phyloP scores from a whole-genome alignment of 345 rosid genomes.

The Ailanthus altissimus region DNA sequence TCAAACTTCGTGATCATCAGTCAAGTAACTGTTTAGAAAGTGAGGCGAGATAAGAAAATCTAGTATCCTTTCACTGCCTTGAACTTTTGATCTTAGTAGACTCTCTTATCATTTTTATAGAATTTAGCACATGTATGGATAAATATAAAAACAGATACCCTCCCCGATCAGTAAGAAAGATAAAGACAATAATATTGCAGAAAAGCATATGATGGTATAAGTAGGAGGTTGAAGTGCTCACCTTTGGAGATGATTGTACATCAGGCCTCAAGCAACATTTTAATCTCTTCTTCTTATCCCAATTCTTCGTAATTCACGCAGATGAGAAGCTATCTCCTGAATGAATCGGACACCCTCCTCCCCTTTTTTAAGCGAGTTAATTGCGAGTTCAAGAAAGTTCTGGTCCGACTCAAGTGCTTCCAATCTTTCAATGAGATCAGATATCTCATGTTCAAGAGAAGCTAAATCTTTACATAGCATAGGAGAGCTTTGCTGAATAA shows the following conservation, averaged over 20 bases:
- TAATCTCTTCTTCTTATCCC: constrained; percentile 33
- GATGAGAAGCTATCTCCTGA: constrained; percentile 50
- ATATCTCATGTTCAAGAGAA: constrained; percentile 30
- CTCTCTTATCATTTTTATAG: no score
- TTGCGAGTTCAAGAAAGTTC: constrained; percentile 48
- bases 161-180: background rate
- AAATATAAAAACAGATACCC: no score
- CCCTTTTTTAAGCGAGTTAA: constrained; percentile 46
- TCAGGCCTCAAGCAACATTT: constrained; percentile 32
- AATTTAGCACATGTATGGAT: no score
- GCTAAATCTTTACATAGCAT: constrained; percentile 9
- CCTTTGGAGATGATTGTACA: constrained; percentile 33
- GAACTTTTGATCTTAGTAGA: no score
- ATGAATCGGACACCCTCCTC: constrained; percentile 46
- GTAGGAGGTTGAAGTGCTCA: constrained; percentile 16
- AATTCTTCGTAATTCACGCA: constrained; percentile 42
- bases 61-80: no score
- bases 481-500: constrained; percentile 3
- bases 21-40: no score
- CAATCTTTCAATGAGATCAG: constrained; percentile 47
- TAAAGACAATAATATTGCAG: no score
- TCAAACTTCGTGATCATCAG: no score
- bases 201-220: background rate
- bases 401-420: constrained; percentile 50
- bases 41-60: no score